Conservation (phyloP, 768 basidiomycete genomes). For the Cubamyces sp. region DNA sequence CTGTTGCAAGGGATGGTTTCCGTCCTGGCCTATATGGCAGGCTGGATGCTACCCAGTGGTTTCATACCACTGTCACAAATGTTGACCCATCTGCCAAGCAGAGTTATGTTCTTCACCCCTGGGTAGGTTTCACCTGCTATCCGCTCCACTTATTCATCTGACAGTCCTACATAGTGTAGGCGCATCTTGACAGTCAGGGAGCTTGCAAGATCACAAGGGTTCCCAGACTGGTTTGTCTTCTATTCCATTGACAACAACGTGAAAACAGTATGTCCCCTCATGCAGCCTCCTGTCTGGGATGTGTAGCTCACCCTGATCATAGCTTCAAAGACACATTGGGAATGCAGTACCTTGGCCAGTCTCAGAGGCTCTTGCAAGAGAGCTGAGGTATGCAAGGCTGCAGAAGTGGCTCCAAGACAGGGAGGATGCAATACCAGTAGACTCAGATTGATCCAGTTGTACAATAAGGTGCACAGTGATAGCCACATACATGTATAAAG, state of each 20-base stretch:
- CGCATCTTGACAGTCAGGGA: conserved; percentile 78
- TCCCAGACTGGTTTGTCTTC: conserved; percentile 76
- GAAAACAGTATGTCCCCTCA: conserved; percentile 53
- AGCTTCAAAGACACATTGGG: conserved; percentile 85
- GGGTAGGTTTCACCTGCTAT: conserved; percentile 27
- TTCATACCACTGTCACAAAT: conserved; percentile 79
- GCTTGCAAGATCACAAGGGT: conserved; percentile 79
- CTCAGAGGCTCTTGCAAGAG: conserved; percentile 63
- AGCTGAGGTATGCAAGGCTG: conserved; percentile 56
- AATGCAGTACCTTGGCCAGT: conserved; percentile 79
- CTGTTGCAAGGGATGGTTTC: conserved; percentile 56
- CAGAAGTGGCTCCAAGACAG: conserved; percentile 51
- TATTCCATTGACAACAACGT: conserved; percentile 54
- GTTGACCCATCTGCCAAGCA: conserved; percentile 82
- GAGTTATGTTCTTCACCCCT: conserved; percentile 69
- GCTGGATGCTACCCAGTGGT: conserved; percentile 56
- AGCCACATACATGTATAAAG: not conserved
- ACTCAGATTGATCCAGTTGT: conserved; percentile 14
- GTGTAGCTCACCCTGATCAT: not conserved
- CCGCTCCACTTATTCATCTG: not conserved
- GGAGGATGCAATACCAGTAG: conserved; percentile 43
- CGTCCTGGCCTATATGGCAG: conserved; percentile 59
- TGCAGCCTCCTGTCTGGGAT: not conserved
- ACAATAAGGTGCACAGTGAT: not conserved
- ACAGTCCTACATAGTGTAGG: conserved; percentile 50